phyloP scores from a whole-genome alignment of 1,284 basidiomycete genomes.

The Fomitopsis pinicola region DNA sequence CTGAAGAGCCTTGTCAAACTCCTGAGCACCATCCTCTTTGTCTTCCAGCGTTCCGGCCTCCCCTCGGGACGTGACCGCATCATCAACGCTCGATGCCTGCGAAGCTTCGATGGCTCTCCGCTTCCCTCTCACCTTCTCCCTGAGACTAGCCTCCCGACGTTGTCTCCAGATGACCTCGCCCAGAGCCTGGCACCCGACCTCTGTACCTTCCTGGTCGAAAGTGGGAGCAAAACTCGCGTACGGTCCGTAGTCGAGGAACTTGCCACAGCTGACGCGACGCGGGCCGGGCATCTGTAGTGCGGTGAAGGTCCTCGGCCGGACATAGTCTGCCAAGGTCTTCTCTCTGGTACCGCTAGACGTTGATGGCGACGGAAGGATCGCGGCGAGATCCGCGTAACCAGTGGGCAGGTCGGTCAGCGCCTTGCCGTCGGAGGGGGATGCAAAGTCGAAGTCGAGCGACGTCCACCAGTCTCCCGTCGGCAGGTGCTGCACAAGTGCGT shows the following conservation, averaged over 20 bases:
- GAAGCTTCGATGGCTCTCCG: slow-evolving; percentile 16
- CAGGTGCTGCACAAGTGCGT: slow-evolving; percentile 73
- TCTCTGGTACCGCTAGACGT: slow-evolving; percentile 28
- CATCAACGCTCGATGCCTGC: slow-evolving; percentile 6
- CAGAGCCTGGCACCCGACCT: slow-evolving; percentile 56
- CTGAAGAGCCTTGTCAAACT: slow-evolving; percentile 36
- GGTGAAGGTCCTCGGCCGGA: slow-evolving; percentile 17
- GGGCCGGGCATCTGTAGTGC: slow-evolving; percentile 40
- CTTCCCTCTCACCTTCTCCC: slow-evolving; percentile 19
- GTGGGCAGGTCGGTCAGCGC: slow-evolving; percentile 49
- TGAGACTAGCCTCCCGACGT: slow-evolving; percentile 23
- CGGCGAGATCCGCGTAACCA: slow-evolving; percentile 70
- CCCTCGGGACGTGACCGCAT: slow-evolving; percentile 10
- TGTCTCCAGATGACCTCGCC: slow-evolving; percentile 49
- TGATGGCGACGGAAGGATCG: slow-evolving; percentile 61
- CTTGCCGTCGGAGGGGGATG: slow-evolving; percentile 29
- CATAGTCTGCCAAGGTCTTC: slow-evolving; percentile 32
- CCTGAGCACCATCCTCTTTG: slow-evolving; percentile 2
- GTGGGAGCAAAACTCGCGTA: slow-evolving; percentile 71
- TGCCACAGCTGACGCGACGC: slow-evolving; percentile 53
- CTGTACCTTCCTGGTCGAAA: slow-evolving; percentile 68
- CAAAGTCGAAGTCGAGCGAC: slow-evolving; percentile 53
- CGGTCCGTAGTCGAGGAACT: slow-evolving; percentile 73
- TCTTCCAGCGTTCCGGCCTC: slow-evolving; percentile 1
- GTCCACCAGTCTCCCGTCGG: slow-evolving; percentile 75